Percentiles rank a stretch among this genome's conserved stretches.
phyloP scores from a whole-genome alignment of 257 asterid species.

The Salvia miltiorrhiza region DNA sequence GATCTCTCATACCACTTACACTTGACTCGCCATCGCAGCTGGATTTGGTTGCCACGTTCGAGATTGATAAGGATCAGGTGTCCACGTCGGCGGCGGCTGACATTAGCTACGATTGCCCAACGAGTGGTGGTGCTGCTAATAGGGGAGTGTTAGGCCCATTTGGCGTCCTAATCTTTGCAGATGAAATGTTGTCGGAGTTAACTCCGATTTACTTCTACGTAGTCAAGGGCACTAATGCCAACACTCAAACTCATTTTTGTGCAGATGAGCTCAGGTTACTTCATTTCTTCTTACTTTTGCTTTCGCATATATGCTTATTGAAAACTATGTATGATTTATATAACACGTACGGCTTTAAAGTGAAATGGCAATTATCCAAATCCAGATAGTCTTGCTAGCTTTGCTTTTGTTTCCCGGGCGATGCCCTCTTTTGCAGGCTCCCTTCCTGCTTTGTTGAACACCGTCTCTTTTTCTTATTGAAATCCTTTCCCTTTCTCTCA shows the following conservation, averaged over 20 bases:
- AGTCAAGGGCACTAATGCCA: conserved; percentile 45
- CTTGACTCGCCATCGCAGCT: conserved; percentile 49
- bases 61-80: conserved; percentile 41
- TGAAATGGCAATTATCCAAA: too few relatives aligned
- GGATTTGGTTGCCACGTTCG: conserved; percentile 58
- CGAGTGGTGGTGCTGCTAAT: conserved; percentile 57
- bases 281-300: too few relatives aligned
- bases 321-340: too few relatives aligned
- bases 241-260: conserved; percentile 48
- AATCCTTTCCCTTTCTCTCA: too few relatives aligned
- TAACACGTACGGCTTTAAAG: too few relatives aligned
- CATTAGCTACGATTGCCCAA: conserved; percentile 46
- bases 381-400: too few relatives aligned
- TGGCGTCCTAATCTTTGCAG: conserved; percentile 62
- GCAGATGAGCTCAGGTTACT: conserved; percentile 58
- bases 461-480: too few relatives aligned
- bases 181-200: conserved; percentile 39
- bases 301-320: too few relatives aligned
- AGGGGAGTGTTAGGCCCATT: conserved; percentile 75
- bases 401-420: too few relatives aligned
- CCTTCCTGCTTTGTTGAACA: too few relatives aligned
- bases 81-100: conserved; percentile 20
- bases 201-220: conserved; percentile 72
- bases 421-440: too few relatives aligned
- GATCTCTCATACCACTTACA: conserved; percentile 51